Evolutionary conservation across 1,139 yeast species (phyloP), one percentile per base, ranked within the genome.

Genomic region (Yamadazyma dendronema): DNA sequence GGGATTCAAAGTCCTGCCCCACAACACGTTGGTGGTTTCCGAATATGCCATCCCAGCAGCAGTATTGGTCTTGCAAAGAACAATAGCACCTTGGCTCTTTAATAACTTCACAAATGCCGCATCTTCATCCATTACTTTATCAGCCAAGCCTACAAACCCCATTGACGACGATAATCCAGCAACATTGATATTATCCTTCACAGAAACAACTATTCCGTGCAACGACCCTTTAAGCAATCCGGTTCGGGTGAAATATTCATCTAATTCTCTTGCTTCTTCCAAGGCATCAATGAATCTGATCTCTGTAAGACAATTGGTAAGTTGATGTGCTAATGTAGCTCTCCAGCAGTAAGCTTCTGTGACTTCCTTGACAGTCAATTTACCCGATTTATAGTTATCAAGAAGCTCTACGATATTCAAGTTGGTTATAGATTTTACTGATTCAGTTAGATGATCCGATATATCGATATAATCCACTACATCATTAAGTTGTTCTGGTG

Each of bases 121-220:
- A 50, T 74, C 77, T 37, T 69, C 67, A n/a, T 53, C 45, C 15
- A 80, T 65, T 19, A 78, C 56, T 48, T 76, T 68, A 32, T 66
- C 57, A 35, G 48, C 59, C 30, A 54, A 60, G 32, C 74, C 31
- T 79, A 56, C 55, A 80, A 17, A 82, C 74, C 41, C 80, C 84
- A 51, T 77, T 75, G 30, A 85, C 74, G 53, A 75, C 62, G 48
- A 65, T 74, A 23, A 44, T 1, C 77, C 82, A 36, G 62, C 67
- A 50, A 68, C 77, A 44, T 74, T 70, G 59, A 81, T 72, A 48
- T 83, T 88, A 54, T 84, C 94, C 51, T 84, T 84, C 39, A 84
- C 61, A 1, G 90, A 82, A 27, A 84, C 61, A n/a, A 90, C 89
- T 24, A 84, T 61, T 13, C 94, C 94, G 51, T 84, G 92, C 39